phyloP scores from a whole-genome alignment of 805 yeast genomes.

The Candida sithepensis region DNA sequence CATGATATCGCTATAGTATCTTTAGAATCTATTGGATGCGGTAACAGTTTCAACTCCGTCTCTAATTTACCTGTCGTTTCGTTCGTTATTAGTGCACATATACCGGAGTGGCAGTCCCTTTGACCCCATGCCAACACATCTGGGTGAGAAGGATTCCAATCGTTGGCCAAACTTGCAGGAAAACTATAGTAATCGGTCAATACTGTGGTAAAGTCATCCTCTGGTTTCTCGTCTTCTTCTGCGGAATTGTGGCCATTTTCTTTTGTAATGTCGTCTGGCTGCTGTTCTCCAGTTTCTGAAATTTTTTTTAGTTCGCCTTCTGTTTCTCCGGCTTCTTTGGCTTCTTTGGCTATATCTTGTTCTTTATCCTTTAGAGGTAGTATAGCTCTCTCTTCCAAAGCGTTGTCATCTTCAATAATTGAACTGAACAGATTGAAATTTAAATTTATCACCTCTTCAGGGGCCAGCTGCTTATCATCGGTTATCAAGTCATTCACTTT shows the following conservation, averaged over 20 bases:
- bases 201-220: constrained; percentile 32
- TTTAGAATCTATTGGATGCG: constrained; percentile 21
- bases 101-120: constrained; percentile 24
- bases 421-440: constrained; percentile 47
- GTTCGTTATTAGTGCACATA: constrained; percentile 22
- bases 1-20: constrained; percentile 42
- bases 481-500: constrained; percentile 58
- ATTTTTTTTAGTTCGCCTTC: not conserved
- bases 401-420: constrained; percentile 4
- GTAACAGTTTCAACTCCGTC: constrained; percentile 15
- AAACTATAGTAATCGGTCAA: constrained; percentile 37
- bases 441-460: constrained; percentile 26
- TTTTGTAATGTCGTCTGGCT: not conserved
- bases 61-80: constrained; percentile 10
- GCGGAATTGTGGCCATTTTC: not conserved
- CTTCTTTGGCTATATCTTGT: not conserved
- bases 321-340: not conserved
- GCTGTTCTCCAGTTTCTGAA: not conserved
- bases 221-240: constrained; percentile 6
- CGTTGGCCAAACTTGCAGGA: constrained; percentile 42
- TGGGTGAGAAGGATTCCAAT: constrained; percentile 54
- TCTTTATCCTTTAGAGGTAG: not conserved
- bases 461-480: constrained; percentile 8
- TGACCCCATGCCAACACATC: constrained; percentile 53
- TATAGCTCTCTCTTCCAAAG: constrained; percentile 2